Evolutionary conservation across 23 red algal species (phyloP), one percentile per base, ranked within the genome.

Genomic region (Gracilaria vermiculophylla): DNA sequence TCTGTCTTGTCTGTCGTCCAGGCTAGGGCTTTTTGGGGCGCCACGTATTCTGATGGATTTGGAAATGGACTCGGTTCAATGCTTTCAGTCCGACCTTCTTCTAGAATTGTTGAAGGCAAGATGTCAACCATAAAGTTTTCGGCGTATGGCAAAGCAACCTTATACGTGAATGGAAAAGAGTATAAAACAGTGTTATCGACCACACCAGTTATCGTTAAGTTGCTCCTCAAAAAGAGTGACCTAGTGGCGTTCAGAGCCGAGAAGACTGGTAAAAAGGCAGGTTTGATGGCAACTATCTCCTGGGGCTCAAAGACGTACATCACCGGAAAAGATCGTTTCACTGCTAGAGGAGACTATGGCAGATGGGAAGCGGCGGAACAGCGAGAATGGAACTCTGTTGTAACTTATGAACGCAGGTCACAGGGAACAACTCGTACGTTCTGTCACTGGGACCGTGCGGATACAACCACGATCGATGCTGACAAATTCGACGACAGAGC

Each of bases 51-150:
- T 7, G n/a, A 73, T 28, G n/a, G 3, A 23, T 24, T 48, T 45
- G 42, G 67, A 48, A 73, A 73, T 47, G 20, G 21, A 45, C n/a
- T 73, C 23, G 67, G 42, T 24, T 73, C 67, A 8, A 48, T 48
- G 20, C 15, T 45, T 48, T 73, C 67, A 73, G 8, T 73, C 12
- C 67, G 42, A 9, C 67, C 67, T 0, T 47, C 67, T 17, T 45
- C 23, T 11, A 73, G 67, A 32, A 14, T 48, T 0, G 14, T 28
- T 0, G 23, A 34, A 20, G 12, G 23, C 67, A 73, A 42, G 23
- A 73, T 45, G 39, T 42, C 67, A 47, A 73, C 36, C 5, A 73
- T 73, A 15, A 73, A 48, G 42, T 48, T 73, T 28, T 73, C 67
- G 0, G 67, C 67, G 39, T 48, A 47, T 40, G 40, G 39, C 13